Base-by-base conservation (phyloP, 768 basidiomycete genomes). In the Leccinellum rugosiceps region DNA sequence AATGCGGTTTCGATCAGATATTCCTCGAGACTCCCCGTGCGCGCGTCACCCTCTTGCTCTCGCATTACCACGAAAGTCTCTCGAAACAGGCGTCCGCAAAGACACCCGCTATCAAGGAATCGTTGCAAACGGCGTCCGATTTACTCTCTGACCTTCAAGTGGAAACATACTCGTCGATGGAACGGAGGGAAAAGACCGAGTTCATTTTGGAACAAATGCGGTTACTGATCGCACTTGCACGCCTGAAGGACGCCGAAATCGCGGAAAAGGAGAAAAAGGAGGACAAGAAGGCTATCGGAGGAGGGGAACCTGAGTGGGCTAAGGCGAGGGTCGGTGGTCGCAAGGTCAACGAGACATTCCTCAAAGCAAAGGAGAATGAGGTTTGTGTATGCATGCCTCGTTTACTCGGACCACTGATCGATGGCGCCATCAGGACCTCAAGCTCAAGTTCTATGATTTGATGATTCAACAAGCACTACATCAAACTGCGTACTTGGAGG, bases 121-220 rank as follows among this genome's bases (percentile, higher is more conserved):
- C 87, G 43, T 75, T 93, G 38, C 85, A 90, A 65, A 88, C 86
- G 0, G 94, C 97, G 6, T 94, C 92, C 0, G 97, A 98, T 61
- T 77, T 98, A 28, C 80, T 98, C 59, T 88, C 88, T 23, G 97
- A 99, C 57, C 84, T 99, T 3, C 95, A 98, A 76, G 95, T 99
- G 38, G 97, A 99, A 75, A 98, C 97, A 2, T 99, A 98, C 71
- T 98, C 95, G 14, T 94, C 92, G 6, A 98, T 99, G 97, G 93
- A 98, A 62, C 86, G 94, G 58, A 78, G 90, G 68, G 97, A 99
- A 74, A 99, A 99, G 80, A 97, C 94, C 4, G 94, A 98, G 71
- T 98, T 99, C 67, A 91, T 99, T 63, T 76, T 98, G 45, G 96
- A 98, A 73, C 97, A 98, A 74, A 98, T 99, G 94, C 81, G 97